Evolutionary conservation across 805 yeast species (phyloP), one percentile per base, ranked within the genome.

Genomic region (Metschnikowia arizonensis): DNA sequence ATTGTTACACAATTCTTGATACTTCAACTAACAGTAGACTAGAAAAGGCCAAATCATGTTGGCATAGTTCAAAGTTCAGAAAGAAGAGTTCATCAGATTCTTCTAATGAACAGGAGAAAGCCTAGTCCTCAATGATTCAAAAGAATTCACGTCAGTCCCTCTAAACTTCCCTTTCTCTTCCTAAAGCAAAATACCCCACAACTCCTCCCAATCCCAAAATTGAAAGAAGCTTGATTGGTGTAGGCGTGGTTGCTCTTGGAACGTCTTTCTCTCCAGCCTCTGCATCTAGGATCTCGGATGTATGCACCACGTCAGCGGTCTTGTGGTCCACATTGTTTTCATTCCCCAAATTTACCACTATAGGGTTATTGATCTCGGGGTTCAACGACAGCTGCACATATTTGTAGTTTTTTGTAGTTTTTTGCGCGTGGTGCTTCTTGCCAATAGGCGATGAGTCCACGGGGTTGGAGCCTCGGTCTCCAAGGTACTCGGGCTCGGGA

Each of bases 331-430:
- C 68, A 17, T 58, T 59, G 37, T 54, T 57, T 17, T 62, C 68
- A 33, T 49, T 49, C 36, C 72, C 62, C 56, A 69, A 60, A 50
- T 59, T 68, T 31, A 60, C 60, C 25, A 71, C 70, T 14, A 63
- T 63, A 2, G 63, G 54, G 35, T 63, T 54, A 57, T 72, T 72
- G 47, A 70, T 66, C 36, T 63, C 57, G 5, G 75, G 74, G 48
- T 72, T 72, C 45, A 67, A 48, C 15, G 75, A 69, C 45, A 66
- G 54, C 49, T 72, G 75, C 34, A 68, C 57, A 48, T 72, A 71
- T 50, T 67, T 64, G 37, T 68, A 71, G 45, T 67, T 61, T 53
- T 68, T 66, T 40, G 65, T 67, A 3, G 68, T 63, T 49, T 66
- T 68, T 37, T 52, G 46, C 6, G 49, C 37, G 43, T 54, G 52